Base-by-base conservation (phyloP, 192 early-diverging fungal species). In the Rhizoclosmatium globosum region DNA sequence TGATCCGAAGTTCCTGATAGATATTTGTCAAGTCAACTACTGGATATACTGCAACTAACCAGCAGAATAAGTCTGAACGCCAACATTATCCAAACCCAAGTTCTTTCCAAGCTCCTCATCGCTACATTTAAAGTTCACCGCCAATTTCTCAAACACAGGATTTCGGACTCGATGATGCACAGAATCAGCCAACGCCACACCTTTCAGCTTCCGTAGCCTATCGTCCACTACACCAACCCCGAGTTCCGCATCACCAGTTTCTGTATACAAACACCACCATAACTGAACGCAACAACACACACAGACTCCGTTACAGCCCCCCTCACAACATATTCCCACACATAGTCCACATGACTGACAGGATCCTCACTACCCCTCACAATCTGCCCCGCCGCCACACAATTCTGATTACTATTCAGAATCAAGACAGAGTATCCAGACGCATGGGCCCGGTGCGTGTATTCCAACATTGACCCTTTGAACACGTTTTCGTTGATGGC, bases 181-280 rank as follows among this genome's bases (percentile, higher is more conserved):
- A 11, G 65, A 68, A 56, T 77, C 76, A 13, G 76, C 69, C 50
- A 77, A 77, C 62, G 76, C 76, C 4, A 77, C 57, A 13, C 43
- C 76, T 9, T 44, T 65, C 11, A 56, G 1, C 19, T 56, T 56
- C 31, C 31, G 31, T 31, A 76, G 45, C 31, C 31, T 31, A 0
- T 31, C 31, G 0, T 56, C 11, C 53, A 56, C 9, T 15, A 9
- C 11, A 56, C 53, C 11, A 56, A 9, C 11, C 53, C 19, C 53
- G 11, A n/a, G 19, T 56, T 56, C 53, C 53, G n/a, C n/a, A 15
- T 9, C 53, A 56, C 11, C 53, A 56, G 19, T 15, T n/a, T 9
- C 46, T 56, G 50, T n/a, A 77, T 65, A 43, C 76, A 77, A 7
- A 57, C 62, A 39, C 76, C 76, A 31, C 76, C 76, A 48, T 69